Evolutionary conservation across 2,329 filamentous ascomycete species (phyloP).

Genomic region (Dactylellina sp.): DNA sequence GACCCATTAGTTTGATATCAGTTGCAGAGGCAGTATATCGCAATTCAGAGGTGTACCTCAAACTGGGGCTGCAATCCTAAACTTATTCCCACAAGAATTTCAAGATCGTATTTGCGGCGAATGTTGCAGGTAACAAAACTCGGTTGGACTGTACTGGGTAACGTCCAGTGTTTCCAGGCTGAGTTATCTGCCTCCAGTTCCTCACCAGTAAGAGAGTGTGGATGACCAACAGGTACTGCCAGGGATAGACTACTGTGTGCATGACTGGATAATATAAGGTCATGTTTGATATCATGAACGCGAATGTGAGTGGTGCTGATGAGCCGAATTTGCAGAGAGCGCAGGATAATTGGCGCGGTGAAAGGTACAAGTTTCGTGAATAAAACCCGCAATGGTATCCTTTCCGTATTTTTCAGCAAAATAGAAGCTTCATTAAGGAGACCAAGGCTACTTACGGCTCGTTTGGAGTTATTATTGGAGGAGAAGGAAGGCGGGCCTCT

Average conservation of each 20-base stretch:
- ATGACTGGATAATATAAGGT: constrained; percentile 80
- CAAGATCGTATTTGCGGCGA: constrained; percentile 81
- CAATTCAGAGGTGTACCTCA: constrained; percentile 62
- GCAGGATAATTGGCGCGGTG: constrained; percentile 77
- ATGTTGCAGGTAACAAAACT: constrained; percentile 92
- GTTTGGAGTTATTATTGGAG: constrained; percentile 89
- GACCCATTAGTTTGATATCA: constrained; percentile 33
- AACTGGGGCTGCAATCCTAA: constrained; percentile 73
- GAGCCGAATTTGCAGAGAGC: constrained; percentile 83
- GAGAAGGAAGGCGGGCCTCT: constrained; percentile 86
- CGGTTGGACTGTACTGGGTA: constrained; percentile 89
- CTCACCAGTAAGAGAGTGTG: constrained; percentile 70
- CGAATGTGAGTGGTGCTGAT: constrained; percentile 82
- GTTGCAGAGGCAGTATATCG: neutral
- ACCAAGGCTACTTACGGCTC: constrained; percentile 69
- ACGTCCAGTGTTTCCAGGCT: constrained; percentile 77
- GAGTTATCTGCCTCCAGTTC: constrained; percentile 77
- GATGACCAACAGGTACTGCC: constrained; percentile 74
- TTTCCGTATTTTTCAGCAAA: constrained; percentile 6
- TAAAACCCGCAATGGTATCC: constrained; percentile 80
- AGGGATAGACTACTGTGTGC: constrained; percentile 79
- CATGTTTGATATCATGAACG: constrained; percentile 78
- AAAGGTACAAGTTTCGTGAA: constrained; percentile 79
- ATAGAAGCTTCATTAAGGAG: neutral
- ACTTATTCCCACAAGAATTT: constrained; percentile 80